Base-by-base conservation (phyloP, 208 protist genomes). In the Trypanosoma platydactyli region DNA sequence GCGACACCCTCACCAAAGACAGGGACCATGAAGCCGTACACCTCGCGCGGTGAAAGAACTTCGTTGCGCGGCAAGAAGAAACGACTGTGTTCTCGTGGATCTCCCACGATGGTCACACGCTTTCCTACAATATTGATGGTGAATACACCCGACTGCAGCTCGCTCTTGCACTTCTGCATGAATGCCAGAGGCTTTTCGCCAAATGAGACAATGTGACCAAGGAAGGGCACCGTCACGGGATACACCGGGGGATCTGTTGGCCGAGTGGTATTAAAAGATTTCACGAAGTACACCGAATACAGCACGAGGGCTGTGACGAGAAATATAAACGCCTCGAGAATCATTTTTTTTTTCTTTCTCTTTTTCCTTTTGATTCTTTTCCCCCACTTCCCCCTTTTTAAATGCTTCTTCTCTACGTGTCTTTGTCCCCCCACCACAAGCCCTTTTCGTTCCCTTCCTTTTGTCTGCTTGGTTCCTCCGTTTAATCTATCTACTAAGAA, bases 41-140 rank as follows among this genome's bases (percentile, higher is more conserved):
- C 88, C 81, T 94, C 88, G 22, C 85, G 81, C 15, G 88, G 86
- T 1, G 83, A 90, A 13, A 94, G 77, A 29, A 91, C 73, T 57
- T 94, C 88, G 68, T 94, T 92, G n/a, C 88, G 82, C 4, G 84
- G 85, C 40, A 77, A 63, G 70, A 94, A 94, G 74, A 94, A 94
- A 64, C 84, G 84, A 66, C 73, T 68, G 77, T 94, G 88, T 69
- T 88, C 75, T 55, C 72, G 82, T 9, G 85, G 79, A 59, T 94
- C 84, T 25, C 80, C 83, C 46, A 94, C 83, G 33, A 94, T 58
- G 24, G 86, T 92, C 62, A 94, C 71, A 71, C 85, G 83, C 64
- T 88, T 87, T 35, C 88, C 88, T 51, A 76, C 79, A 64, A 92
- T 86, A 77, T 91, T 94, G 64, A 91, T 90, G 38, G 85, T 92